phyloP scores from a whole-genome alignment of 306 rosid genomes.

The Malus sieversii region DNA sequence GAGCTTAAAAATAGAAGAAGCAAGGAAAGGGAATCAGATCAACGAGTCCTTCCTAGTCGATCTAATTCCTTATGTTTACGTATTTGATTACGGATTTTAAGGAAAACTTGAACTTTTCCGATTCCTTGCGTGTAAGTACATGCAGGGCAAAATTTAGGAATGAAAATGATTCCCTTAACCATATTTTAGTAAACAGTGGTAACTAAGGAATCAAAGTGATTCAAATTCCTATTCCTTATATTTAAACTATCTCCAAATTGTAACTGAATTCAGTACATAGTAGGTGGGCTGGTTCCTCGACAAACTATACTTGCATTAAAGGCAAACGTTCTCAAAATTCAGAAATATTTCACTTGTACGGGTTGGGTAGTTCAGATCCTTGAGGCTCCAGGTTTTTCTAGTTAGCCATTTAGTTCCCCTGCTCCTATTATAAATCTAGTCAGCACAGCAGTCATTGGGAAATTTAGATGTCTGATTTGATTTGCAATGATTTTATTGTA shows the following conservation, averaged over 20 bases:
- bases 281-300: not conserved
- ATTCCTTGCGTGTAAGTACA: not conserved
- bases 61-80: not conserved
- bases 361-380: not conserved
- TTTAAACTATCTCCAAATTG: not conserved
- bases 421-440: not conserved
- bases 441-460: not conserved
- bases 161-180: not conserved
- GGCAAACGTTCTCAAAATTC: not conserved
- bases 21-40: not conserved
- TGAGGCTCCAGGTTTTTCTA: not conserved
- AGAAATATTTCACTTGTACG: not conserved
- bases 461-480: not conserved
- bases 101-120: not conserved
- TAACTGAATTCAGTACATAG: not conserved
- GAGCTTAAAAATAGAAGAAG: not conserved
- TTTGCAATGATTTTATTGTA: too few relatives aligned
- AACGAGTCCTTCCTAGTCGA: not conserved
- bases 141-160: not conserved
- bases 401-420: not conserved
- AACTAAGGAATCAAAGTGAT: not conserved
- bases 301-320: not conserved
- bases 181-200: not conserved
- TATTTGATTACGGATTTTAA: not conserved
- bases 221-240: not conserved